Evolutionary conservation across 2,329 filamentous ascomycete genomes (phyloP), one percentile per base, ranked within the genome.

Genomic region (Gremmenia infestans): DNA sequence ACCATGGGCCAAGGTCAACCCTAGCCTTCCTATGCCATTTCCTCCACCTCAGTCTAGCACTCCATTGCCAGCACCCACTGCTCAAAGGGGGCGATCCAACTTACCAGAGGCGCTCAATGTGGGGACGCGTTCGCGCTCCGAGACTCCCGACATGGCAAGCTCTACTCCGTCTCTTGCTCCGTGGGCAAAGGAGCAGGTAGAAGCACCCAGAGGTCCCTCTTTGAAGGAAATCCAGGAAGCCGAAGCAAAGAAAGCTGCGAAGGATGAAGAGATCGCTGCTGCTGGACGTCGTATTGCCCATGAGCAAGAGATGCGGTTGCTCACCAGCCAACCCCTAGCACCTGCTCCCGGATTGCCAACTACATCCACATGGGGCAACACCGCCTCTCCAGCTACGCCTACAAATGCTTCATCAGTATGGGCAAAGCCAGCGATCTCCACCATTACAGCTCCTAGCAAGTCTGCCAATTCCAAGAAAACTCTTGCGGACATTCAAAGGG

Each of bases 171-270:
- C 93, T 0, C 76, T 97, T 63, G 94, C 94, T 0, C 94, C 94
- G 0, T 99, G 94, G 94, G 94, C 94, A 5, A 94, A 94, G 71
- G 91, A 97, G 62, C 81, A 82, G 2, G 87, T 88, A 49, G 80
- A 84, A 58, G 75, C 81, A 23, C 84, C 89, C 42, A 95, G 89
- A 72, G 92, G 91, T 0, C 94, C 93, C 2, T 97, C 92, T 58
- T 77, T 99, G 60, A 96, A 91, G 74, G 92, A 99, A 69, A 99
- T 99, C 23, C 94, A 99, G 71, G 93, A 96, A 72, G 87, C 90
- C 4, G 94, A 99, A 72, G 93, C 93, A 37, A 90, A 88, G 68
- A 95, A 94, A 71, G 92, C 92, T 11, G 93, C 93, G 51, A 89
- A 95, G 73, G 86, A 84, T 12, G 93, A 97, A 68, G 91, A 94